Evolutionary conservation across 2,329 filamentous ascomycete species (phyloP).

Genomic region (Fusarium pilosicola): DNA sequence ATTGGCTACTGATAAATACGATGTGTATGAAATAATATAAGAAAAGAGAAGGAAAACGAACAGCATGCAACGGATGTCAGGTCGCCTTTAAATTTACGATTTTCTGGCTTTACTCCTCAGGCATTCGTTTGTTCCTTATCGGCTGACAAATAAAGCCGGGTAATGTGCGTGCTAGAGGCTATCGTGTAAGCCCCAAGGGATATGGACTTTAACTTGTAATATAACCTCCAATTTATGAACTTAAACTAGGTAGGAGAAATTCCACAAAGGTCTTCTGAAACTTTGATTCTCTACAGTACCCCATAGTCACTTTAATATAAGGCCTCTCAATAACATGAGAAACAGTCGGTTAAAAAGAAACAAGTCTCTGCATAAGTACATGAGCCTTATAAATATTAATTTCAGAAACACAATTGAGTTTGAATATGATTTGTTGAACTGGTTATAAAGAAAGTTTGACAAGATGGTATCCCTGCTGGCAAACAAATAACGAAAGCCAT

Average conservation of each 20-base stretch:
- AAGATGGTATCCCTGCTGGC: neutral
- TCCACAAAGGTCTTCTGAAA: neutral
- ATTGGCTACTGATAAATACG: neutral
- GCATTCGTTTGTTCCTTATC: neutral
- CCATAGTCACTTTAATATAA: neutral
- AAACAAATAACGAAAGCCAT: conserved; percentile 9
- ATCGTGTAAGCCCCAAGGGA: neutral
- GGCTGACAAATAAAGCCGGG: neutral
- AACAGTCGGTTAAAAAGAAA: neutral
- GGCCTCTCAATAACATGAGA: neutral
- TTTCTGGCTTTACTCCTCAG: neutral
- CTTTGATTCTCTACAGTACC: no score
- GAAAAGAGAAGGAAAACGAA: neutral
- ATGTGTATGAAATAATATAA: neutral
- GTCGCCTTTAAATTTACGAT: neutral
- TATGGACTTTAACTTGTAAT: neutral
- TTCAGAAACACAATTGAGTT: neutral
- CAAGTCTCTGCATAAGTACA: neutral
- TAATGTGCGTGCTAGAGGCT: no score
- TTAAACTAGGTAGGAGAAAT: neutral
- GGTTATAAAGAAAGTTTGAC: neutral
- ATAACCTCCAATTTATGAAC: neutral
- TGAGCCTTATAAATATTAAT: neutral
- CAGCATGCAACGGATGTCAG: no score
- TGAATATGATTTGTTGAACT: neutral